Evolutionary conservation across 2,329 filamentous ascomycete genomes (phyloP).

Genomic region (Byssoonygena ceratinophila): DNA sequence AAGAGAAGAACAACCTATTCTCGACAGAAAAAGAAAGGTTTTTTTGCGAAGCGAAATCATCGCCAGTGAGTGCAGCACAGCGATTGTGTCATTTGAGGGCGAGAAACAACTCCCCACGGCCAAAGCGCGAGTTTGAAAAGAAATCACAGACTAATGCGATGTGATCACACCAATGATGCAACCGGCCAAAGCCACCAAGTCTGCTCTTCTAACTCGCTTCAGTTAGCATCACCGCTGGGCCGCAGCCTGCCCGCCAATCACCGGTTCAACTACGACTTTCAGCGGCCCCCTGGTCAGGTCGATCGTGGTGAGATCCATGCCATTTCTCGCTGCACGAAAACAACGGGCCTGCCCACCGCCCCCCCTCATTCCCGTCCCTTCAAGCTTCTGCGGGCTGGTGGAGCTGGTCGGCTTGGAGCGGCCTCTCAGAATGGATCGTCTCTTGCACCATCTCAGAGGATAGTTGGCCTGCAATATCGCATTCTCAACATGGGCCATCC

Average conservation of each 20-base stretch:
- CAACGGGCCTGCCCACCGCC: not conserved
- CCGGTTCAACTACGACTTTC: not conserved
- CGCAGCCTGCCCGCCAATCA: not conserved
- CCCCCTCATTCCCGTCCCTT: not conserved
- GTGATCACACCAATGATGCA: constrained; percentile 8
- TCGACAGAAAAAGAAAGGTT: too few relatives aligned
- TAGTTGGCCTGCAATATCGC: not conserved
- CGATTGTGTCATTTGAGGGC: not conserved
- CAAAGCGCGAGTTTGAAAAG: not conserved
- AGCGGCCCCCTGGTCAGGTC: not conserved
- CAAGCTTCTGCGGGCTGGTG: not conserved
- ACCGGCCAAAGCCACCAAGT: not conserved
- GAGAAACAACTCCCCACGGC: not conserved
- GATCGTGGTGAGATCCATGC: constrained; percentile 1
- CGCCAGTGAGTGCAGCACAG: too few relatives aligned
- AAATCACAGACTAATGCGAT: constrained; percentile 4
- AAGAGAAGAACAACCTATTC: too few relatives aligned
- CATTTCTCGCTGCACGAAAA: not conserved
- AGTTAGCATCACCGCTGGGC: not conserved
- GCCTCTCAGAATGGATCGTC: not conserved
- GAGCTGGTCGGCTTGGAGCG: not conserved
- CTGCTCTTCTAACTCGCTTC: not conserved
- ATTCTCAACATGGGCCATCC: not conserved
- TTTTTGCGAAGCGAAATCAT: too few relatives aligned
- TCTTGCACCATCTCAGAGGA: not conserved